Evolutionary conservation across 2,329 filamentous ascomycete species (phyloP).

Genomic region (Furcasterigmium furcatum): DNA sequence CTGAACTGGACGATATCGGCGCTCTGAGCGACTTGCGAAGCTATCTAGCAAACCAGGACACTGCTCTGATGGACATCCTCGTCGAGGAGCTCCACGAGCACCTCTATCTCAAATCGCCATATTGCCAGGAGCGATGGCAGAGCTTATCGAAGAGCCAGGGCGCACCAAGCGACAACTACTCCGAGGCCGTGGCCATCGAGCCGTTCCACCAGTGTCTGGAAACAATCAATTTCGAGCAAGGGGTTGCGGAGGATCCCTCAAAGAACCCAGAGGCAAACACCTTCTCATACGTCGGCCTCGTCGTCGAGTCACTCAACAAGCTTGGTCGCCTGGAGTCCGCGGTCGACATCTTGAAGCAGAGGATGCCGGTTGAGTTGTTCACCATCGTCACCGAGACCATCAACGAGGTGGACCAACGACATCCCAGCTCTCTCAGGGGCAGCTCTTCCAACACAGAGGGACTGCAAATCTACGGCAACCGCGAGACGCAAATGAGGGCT

Average conservation of each 20-base stretch:
- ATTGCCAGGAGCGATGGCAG: constrained; percentile 96
- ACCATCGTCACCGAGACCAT: constrained; percentile 93
- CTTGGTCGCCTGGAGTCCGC: constrained; percentile 82
- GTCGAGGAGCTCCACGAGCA: constrained; percentile 98
- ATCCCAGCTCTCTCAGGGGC: constrained; percentile 75
- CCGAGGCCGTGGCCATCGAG: constrained; percentile 39
- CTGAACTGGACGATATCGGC: constrained; percentile 88
- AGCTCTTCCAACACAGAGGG: constrained; percentile 50
- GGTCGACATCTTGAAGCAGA: constrained; percentile 86
- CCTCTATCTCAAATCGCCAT: constrained; percentile 94
- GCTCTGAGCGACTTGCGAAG: constrained; percentile 80
- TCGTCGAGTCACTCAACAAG: constrained; percentile 88
- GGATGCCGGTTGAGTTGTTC: constrained; percentile 91
- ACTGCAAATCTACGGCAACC: constrained; percentile 60
- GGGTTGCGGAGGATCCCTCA: constrained; percentile 79
- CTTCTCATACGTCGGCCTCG: constrained; percentile 84
- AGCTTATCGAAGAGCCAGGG: constrained; percentile 67
- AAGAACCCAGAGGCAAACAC: constrained; percentile 95
- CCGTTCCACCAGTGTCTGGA: constrained; percentile 61
- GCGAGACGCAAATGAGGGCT: constrained; percentile 73
- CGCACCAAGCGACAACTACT: constrained; percentile 43
- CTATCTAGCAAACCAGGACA: constrained; percentile 92
- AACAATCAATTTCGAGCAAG: constrained; percentile 54
- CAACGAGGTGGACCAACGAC: constrained; percentile 86
- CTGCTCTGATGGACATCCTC: constrained; percentile 85